Conservation (phyloP, 208 protist species). For the Leishmania tarentolae region DNA sequence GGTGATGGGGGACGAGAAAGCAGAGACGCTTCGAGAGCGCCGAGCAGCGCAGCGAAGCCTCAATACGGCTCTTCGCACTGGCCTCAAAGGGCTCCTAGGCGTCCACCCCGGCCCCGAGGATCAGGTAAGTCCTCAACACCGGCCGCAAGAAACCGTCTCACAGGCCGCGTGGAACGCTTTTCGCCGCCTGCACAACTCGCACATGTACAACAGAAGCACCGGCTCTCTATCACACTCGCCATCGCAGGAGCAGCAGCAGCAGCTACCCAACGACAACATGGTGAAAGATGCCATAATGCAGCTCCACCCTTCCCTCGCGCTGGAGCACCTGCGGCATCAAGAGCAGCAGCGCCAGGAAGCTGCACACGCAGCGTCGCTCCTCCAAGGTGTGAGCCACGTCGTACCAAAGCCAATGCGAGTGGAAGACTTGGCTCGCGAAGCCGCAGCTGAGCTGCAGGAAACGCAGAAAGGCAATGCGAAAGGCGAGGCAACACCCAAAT, state of each 20-base stretch:
- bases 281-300: not conserved
- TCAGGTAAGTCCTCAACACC: not conserved
- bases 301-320: conserved; percentile 32
- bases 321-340: conserved; percentile 36
- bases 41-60: conserved; percentile 29
- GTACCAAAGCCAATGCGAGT: conserved; percentile 11
- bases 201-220: not conserved
- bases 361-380: not conserved
- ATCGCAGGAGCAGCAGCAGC: not conserved
- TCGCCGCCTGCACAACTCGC: not conserved
- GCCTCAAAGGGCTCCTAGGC: not conserved
- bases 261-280: not conserved
- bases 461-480: not conserved
- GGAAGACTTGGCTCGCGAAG: conserved; percentile 17
- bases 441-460: conserved; percentile 7
- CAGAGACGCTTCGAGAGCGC: conserved; percentile 32
- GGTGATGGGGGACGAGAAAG: conserved; percentile 13
- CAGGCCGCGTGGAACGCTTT: conserved; percentile 28
- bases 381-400: not conserved
- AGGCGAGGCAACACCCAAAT: not conserved
- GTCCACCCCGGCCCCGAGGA: not conserved
- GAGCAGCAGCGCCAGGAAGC: conserved; percentile 4
- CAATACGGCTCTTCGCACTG: conserved; percentile 18
- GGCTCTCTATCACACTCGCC: not conserved
- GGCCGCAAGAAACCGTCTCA: conserved; percentile 10